Evolutionary conservation across 805 yeast genomes (phyloP).

Genomic region (Wickerhamomyces xylosicus): DNA sequence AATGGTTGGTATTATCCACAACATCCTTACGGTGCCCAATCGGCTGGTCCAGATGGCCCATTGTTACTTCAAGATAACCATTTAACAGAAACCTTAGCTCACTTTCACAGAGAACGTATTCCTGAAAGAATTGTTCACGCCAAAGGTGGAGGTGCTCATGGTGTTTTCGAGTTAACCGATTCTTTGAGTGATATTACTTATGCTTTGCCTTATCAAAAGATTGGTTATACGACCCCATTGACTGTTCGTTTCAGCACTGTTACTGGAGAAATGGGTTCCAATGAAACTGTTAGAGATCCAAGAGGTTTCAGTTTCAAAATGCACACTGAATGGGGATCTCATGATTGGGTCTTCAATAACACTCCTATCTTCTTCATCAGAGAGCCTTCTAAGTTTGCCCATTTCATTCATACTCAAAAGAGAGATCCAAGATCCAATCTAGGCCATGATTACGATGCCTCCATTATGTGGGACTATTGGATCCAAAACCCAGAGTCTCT

Average conservation of each 20-base stretch:
- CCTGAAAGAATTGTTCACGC: conserved; percentile 94
- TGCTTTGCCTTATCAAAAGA: conserved; percentile 54
- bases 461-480: conserved; percentile 75
- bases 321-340: conserved; percentile 76
- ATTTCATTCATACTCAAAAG: conserved; percentile 83
- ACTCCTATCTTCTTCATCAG: conserved; percentile 80
- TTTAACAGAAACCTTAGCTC: conserved; percentile 72
- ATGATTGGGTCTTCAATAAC: conserved; percentile 79
- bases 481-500: conserved; percentile 60
- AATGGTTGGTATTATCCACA: too few species aligned
- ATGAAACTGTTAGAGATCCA: conserved; percentile 82
- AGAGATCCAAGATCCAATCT: conserved; percentile 73
- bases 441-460: conserved; percentile 65
- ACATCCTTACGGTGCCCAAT: conserved; percentile 73
- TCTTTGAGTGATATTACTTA: conserved; percentile 67
- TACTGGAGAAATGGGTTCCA: conserved; percentile 76
- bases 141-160: conserved; percentile 88
- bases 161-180: conserved; percentile 79
- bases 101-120: conserved; percentile 81
- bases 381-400: conserved; percentile 81
- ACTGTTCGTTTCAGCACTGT: conserved; percentile 76
- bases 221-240: conserved; percentile 73
- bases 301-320: conserved; percentile 77
- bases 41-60: conserved; percentile 66
- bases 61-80: conserved; percentile 72